Evolutionary conservation across 1,139 yeast species (phyloP), one percentile per base, ranked within the genome.

Genomic region (Geotrichum reessii): DNA sequence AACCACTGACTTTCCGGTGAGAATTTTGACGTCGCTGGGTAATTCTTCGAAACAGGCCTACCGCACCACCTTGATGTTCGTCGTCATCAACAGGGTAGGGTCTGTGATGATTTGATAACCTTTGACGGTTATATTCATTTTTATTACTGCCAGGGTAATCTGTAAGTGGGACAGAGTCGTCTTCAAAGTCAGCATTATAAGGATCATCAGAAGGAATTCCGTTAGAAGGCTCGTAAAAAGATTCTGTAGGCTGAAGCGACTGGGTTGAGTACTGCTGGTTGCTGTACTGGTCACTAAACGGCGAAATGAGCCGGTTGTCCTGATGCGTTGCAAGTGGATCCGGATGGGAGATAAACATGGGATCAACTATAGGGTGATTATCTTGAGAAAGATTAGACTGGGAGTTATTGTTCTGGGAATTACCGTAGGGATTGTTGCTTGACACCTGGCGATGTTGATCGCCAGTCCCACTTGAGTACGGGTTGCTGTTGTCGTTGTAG

Each of bases 81-180:
- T 57, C 57, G 21, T 53, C 51, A n/a, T 48, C 42, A 2, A 48
- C 40, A 3, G 57, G 57, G 50, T 53, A 53, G 12, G 57, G 57
- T 11, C 19, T 17, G 19, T 37, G 2, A 5, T 27, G 12, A 11
- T 12, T 21, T 28, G 21, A 21, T 5, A 6, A 21, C 2, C 24
- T 12, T 14, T 42, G 56, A 27, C 42, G 27, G 24, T 51, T 21
- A 48, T 57, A 57, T 1, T 54, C 56, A 14, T 37, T 37, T 14
- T 22, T 27, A 17, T 48, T 47, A n/a, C 55, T 55, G 22, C 47
- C 50, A 2, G 56, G 56, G 50, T 57, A 57, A 27, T 52, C 50
- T 3, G 54, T 57, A 19, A 57, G 52, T 6, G 60, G 60, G 8
- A 57, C 49, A 5, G 51, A 24, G 19, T 56, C 58, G 7, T 55